phyloP scores from a whole-genome alignment of 163 green algal genomes.

The Trebouxiophyceae sp. region DNA sequence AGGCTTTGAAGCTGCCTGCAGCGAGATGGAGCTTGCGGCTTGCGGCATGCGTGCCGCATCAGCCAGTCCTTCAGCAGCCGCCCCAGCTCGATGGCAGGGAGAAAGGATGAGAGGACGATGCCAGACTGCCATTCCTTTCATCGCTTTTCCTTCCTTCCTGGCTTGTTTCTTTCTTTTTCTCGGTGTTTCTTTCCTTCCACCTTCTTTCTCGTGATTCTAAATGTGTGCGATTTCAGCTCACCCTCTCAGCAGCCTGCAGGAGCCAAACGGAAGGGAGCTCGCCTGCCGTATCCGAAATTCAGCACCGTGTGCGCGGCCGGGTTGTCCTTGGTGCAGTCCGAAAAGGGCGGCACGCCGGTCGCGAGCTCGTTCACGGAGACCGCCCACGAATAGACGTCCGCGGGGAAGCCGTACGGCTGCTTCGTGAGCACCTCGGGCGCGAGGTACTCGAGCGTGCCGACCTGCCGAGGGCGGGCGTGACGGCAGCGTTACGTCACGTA shows the following conservation, averaged over 20 bases:
- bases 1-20: too few relatives aligned
- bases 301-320: slow-evolving; percentile 87
- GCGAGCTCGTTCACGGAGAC: slow-evolving; percentile 77
- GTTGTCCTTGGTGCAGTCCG: slow-evolving; percentile 78
- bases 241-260: not conserved
- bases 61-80: too few relatives aligned
- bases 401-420: slow-evolving; percentile 19
- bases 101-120: not conserved
- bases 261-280: not conserved
- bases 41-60: too few relatives aligned
- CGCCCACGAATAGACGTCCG: slow-evolving; percentile 76
- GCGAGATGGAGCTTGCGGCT: too few relatives aligned
- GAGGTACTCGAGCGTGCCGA: slow-evolving; percentile 88
- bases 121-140: not conserved
- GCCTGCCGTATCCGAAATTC: slow-evolving; percentile 22
- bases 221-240: too few relatives aligned
- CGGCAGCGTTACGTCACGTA: too few relatives aligned
- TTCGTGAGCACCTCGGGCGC: slow-evolving; percentile 71
- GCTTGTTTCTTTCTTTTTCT: too few relatives aligned
- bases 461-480: too few relatives aligned
- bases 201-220: too few relatives aligned
- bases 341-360: slow-evolving; percentile 56
- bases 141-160: not conserved
- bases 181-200: too few relatives aligned
- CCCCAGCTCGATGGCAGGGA: too few relatives aligned